A percentile compares a stretch with the other conserved stretches of the same genome.
phyloP scores from a whole-genome alignment of 352 stramenopile genomes.

The Phytopythium chamaehyphon region DNA sequence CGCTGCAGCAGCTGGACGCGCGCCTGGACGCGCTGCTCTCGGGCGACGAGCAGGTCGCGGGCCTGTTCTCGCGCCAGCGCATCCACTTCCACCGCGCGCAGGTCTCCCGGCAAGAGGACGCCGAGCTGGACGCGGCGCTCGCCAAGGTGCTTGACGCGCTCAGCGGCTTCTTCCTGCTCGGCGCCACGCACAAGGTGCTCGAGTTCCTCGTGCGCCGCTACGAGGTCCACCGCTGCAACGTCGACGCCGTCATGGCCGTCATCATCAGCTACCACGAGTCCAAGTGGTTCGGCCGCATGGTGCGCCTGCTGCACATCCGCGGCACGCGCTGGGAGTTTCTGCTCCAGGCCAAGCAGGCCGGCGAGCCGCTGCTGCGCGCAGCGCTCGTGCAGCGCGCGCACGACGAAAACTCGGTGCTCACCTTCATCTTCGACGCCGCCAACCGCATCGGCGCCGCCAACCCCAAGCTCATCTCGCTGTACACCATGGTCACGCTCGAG shows the following conservation, averaged over 20 bases:
- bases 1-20: slow-evolving; percentile 76
- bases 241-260: slow-evolving; percentile 75
- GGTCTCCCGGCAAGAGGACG: slow-evolving; percentile 49
- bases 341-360: slow-evolving; percentile 63
- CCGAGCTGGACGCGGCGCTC: slow-evolving; percentile 62
- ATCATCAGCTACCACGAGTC: slow-evolving; percentile 87
- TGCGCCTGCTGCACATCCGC: slow-evolving; percentile 79
- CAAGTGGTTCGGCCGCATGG: slow-evolving; percentile 81
- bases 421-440: slow-evolving; percentile 67
- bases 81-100: slow-evolving; percentile 83
- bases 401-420: slow-evolving; percentile 70
- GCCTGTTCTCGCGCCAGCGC: slow-evolving; percentile 67
- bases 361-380: slow-evolving; percentile 54
- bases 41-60: slow-evolving; percentile 35
- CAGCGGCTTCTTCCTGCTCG: slow-evolving; percentile 77
- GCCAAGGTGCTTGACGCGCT: slow-evolving; percentile 74
- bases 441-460: slow-evolving; percentile 58
- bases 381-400: slow-evolving; percentile 73
- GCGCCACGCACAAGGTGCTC: slow-evolving; percentile 81
- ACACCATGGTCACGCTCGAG: slow-evolving; percentile 75
- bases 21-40: slow-evolving; percentile 61
- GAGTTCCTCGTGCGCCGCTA: slow-evolving; percentile 89
- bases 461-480: slow-evolving; percentile 84
- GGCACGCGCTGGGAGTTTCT: slow-evolving; percentile 83
- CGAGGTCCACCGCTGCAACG: slow-evolving; percentile 83